These are phyloP conservation scores for Auriscalpium orientale DNA, from an alignment of 768 basidiomycete genomes.

Conservation along the genomic window DNA sequence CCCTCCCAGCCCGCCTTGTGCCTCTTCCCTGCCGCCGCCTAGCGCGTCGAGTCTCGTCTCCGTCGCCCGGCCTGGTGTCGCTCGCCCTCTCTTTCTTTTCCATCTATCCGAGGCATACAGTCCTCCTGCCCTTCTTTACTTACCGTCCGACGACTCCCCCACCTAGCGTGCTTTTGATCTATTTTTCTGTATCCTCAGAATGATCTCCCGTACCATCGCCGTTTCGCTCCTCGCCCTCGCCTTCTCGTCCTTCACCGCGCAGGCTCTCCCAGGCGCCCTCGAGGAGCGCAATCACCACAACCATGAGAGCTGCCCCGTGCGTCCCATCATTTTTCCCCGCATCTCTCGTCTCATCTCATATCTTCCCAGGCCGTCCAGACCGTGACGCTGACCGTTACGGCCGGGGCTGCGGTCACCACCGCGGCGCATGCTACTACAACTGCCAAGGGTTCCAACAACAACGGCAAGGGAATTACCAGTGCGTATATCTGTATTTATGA, in stretches of 20 bases:
- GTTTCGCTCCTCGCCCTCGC: not conserved
- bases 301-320: not conserved
- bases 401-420: not conserved
- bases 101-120: not conserved
- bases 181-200: not conserved
- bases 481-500: not conserved
- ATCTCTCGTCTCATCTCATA: not conserved
- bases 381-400: not conserved
- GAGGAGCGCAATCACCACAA: not conserved
- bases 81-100: not conserved
- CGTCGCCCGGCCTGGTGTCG: conserved; percentile 1
- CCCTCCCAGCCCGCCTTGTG: not conserved
- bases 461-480: not conserved
- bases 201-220: not conserved
- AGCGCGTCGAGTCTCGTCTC: not conserved
- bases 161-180: not conserved
- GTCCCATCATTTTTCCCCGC: not conserved
- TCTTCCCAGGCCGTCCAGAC: not conserved
- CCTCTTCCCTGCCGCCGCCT: not conserved
- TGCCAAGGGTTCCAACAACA: not conserved
- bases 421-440: too few relatives aligned
- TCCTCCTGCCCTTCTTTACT: not conserved
- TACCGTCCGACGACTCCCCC: not conserved
- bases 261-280: not conserved
- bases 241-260: not conserved